Base-by-base conservation (phyloP, 495 filamentous ascomycete species). In the Podospora didyma region DNA sequence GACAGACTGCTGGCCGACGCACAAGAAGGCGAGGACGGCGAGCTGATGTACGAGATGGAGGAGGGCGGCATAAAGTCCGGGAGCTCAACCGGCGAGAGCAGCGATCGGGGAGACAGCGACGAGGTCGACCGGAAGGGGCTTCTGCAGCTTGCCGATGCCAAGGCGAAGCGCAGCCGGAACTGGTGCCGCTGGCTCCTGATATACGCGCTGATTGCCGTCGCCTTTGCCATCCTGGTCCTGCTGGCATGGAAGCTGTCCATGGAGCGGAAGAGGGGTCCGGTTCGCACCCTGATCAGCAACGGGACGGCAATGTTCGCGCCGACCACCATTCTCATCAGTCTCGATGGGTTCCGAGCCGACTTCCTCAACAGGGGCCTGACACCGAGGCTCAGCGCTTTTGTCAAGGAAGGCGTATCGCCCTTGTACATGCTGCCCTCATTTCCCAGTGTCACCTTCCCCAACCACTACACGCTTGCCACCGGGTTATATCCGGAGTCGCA, bases 291-390 rank as follows among this genome's bases (percentile, higher is more conserved):
- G n/a, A 64, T 80, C 39, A 90, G 82, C 58, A 93, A 93, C 67
- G 95, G 94, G 26, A 95, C 91, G 0, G 86, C 92, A 2, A 69
- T 86, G 10, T 99, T 96, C 67, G 85, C 84, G 3, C 90, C 90
- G 17, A 99, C 94, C 0, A 99, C 94, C 1, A 88, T 99, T 41
- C 70, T 97, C 46, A 89, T 99, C 60, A 97, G 93, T 35, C 79
- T 99, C 10, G 94, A 99, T 71, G 94, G 94, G 2, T 97, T 99
- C 69, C 86, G 94, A n/a, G 92, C 95, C 2, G 94, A 97, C 68
- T 99, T 96, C 60, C 80, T 99, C 34, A 80, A 83, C 31, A 83
- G 92, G 23, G 85, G 85, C 7, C 66, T 99, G 46, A 96, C 94
- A 0, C 94, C 93, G 0, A 84, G 86, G 0, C 79, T 99, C 5